Base-by-base conservation (phyloP, 2,329 filamentous ascomycete genomes). In the Ceratocystiopsis brevicomis region DNA sequence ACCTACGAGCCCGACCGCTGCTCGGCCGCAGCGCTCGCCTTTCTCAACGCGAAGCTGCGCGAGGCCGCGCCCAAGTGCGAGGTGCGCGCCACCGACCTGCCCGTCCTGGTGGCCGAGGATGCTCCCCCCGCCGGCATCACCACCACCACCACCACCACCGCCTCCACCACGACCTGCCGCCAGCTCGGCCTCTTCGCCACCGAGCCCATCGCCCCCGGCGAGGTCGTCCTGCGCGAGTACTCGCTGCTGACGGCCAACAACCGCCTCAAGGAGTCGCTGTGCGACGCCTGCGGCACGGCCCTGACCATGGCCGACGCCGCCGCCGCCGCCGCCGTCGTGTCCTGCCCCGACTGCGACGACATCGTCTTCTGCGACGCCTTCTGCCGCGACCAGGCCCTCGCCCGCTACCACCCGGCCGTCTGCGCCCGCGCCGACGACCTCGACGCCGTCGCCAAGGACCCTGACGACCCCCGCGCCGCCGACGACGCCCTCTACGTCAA, bases 171-270 rank as follows among this genome's bases (percentile, higher is more conserved):
- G 10, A 78, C 72, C 6, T 78, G 76, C 51, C 71, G 73, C 47
- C 90, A 98, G 59, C 71, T 98, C 0, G 90, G 90, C 5, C 70
- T 98, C 4, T 96, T 96, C 57, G 88, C 87, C 9, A 83, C 76
- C 52, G 72, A 82, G 49, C 78, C 93, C 50, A 82, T 96, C 35
- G 62, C 66, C 0, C 74, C 85, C 0, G 82, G 81, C 11, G 81
- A 92, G 56, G 66, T 70, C 6, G 76, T 95, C 2, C 69, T 98
- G 30, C 66, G 73, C 40, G 90, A 98, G 56, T 82, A 80, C 47
- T 90, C 86, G 10, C 70, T 94, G 9, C 65, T 98, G 37, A 94
- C 87, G 2, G 87, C 84, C 39, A 90, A 88, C 52, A 90, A 90
- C 56, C 77, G 85, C 30, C 71, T 90, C 13, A 85, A 92, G 56